These are phyloP conservation scores for Teunomyces stri DNA, from an alignment of 805 yeast species.

Conservation along the genomic window DNA sequence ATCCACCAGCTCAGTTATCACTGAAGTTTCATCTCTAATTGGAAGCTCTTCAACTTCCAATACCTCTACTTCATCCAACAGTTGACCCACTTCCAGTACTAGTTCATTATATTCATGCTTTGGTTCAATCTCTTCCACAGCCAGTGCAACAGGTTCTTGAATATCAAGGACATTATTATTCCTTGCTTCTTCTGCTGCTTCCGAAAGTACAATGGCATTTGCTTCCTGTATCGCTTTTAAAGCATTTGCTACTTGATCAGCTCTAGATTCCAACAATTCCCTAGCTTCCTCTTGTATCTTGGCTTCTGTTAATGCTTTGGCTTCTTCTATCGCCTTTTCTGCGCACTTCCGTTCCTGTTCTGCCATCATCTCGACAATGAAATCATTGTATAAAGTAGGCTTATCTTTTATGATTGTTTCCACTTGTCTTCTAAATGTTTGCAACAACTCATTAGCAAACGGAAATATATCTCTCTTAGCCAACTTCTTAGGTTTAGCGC, in stretches of 20 bases:
- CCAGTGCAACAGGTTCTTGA: no score
- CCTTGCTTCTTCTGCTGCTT: not conserved
- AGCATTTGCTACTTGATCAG: not conserved
- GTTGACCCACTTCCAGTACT: no score
- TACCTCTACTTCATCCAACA: no score
- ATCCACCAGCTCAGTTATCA: no score
- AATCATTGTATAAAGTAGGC: constrained; percentile 31
- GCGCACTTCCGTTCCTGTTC: not conserved
- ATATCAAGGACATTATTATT: no score
- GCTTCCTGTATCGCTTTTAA: not conserved
- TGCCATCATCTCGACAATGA: not conserved
- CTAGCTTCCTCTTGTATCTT: not conserved
- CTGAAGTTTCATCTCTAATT: no score
- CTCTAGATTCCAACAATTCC: not conserved
- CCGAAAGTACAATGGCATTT: not conserved
- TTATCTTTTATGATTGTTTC: constrained; percentile 29
- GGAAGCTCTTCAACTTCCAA: no score
- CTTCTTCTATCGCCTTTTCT: not conserved
- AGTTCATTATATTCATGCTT: no score
- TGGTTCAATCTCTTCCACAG: no score
- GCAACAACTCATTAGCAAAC: constrained; percentile 33
- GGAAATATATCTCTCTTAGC: constrained; percentile 45
- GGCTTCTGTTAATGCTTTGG: not conserved
- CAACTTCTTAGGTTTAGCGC: constrained; percentile 29
- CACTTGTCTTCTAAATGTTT: constrained; percentile 25